Conservation (phyloP, 768 basidiomycete species). For the Pulveroboletus sp. region DNA sequence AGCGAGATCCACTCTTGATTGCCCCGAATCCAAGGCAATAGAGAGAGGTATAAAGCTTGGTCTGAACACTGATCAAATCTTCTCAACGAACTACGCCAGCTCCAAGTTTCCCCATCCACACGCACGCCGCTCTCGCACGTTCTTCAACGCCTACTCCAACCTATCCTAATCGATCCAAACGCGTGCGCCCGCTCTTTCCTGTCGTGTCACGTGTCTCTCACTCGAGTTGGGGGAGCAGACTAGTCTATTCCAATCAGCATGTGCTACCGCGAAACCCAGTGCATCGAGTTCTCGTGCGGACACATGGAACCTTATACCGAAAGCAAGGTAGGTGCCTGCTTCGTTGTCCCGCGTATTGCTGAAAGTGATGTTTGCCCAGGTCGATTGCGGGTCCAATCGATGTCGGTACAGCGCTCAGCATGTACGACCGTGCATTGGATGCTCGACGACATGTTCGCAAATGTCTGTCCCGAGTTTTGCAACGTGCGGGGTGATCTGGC, state of each 20-base stretch:
- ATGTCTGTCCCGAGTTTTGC: conserved; percentile 24
- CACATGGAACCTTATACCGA: conserved; percentile 32
- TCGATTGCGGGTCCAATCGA: conserved; percentile 37
- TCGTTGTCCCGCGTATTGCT: conserved; percentile 17
- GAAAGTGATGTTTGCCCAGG: conserved; percentile 23
- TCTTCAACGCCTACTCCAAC: conserved; percentile 4
- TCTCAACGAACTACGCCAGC: conserved; percentile 10
- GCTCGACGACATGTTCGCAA: conserved; percentile 37
- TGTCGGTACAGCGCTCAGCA: conserved; percentile 44
- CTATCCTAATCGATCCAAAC: conserved; percentile 21
- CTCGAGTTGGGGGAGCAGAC: conserved; percentile 6
- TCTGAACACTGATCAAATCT: not conserved
- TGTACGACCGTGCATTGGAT: conserved; percentile 31
- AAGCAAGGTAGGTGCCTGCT: conserved; percentile 24
- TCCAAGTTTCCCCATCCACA: not conserved
- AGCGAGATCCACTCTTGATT: conserved; percentile 5
- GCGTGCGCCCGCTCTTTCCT: conserved; percentile 10
- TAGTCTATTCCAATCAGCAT: conserved; percentile 23
- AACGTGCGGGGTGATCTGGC: conserved; percentile 6
- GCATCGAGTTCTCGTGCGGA: conserved; percentile 35
- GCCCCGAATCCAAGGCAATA: not conserved
- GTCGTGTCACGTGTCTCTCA: conserved; percentile 9
- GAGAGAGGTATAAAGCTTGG: conserved; percentile 22
- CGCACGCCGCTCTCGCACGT: not conserved
- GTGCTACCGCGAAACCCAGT: conserved; percentile 42